Evolutionary conservation across 1,139 yeast species (phyloP).

Genomic region (Blastobotrys buckinghamii): DNA sequence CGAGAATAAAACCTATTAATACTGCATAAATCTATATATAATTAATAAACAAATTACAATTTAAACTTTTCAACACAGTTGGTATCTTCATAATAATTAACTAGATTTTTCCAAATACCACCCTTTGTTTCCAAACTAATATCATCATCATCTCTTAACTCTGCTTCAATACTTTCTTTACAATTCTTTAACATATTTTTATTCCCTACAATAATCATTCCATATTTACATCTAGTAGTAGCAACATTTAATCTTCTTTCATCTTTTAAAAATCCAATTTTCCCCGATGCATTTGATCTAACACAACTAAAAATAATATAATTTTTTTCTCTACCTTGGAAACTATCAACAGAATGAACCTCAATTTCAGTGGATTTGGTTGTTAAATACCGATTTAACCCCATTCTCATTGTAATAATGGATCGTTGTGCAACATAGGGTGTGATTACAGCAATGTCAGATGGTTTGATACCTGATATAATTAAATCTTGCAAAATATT

Average conservation of each 20-base stretch:
- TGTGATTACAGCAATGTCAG: constrained; percentile 84
- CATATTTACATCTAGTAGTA: constrained; percentile 83
- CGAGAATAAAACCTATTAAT: too few species aligned
- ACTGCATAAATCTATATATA: neutral
- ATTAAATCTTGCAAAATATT: constrained; percentile 67
- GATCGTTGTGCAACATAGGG: constrained; percentile 95
- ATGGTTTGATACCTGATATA: constrained; percentile 69
- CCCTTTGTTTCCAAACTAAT: neutral
- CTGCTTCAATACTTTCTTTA: neutral
- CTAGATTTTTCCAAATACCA: neutral
- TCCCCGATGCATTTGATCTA: constrained; percentile 76
- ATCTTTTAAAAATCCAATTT: constrained; percentile 82
- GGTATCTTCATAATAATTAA: neutral
- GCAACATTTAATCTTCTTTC: constrained; percentile 92
- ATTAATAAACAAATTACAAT: neutral
- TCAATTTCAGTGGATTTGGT: constrained; percentile 70
- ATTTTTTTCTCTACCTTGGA: constrained; percentile 95
- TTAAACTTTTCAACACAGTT: neutral
- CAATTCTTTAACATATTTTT: constrained; percentile 46
- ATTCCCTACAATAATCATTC: constrained; percentile 79
- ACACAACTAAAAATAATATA: constrained; percentile 86
- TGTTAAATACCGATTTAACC: constrained; percentile 60
- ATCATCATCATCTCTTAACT: neutral
- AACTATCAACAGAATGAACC: constrained; percentile 90
- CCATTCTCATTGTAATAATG: constrained; percentile 54